phyloP scores from a whole-genome alignment of 805 yeast genomes.

The Lachancea nothofagi region DNA sequence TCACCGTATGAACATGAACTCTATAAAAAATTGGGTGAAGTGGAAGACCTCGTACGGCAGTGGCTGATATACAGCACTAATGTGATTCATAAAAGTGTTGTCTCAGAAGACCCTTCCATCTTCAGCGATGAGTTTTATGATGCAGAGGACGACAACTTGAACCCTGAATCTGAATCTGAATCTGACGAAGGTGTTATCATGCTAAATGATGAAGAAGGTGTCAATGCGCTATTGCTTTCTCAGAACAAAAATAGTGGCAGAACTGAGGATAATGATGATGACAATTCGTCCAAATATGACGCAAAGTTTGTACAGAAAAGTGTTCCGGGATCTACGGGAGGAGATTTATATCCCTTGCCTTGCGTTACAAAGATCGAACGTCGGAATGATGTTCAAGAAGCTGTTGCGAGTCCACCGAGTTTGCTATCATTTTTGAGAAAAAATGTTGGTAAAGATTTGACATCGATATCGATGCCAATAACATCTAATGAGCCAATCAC shows the following conservation, averaged over 20 bases:
- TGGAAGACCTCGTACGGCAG: constrained; percentile 20
- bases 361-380: constrained; percentile 40
- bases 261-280: constrained; percentile 7
- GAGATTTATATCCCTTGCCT: constrained; percentile 67
- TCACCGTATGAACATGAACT: constrained; percentile 21
- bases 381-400: constrained; percentile 52
- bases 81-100: constrained; percentile 1
- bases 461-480: constrained; percentile 88
- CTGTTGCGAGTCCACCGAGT: constrained; percentile 73
- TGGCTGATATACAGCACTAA: constrained; percentile 5
- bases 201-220: constrained; percentile 36
- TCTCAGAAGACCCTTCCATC: constrained; percentile 13
- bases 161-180: background rate
- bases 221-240: constrained; percentile 7
- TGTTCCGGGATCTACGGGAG: constrained; percentile 7
- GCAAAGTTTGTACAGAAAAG: constrained; percentile 6
- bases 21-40: constrained; percentile 20
- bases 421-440: constrained; percentile 73
- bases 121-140: constrained; percentile 54
- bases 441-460: constrained; percentile 86
- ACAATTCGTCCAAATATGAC: constrained; percentile 8
- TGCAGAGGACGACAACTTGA: constrained; percentile 52
- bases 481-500: constrained; percentile 89
- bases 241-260: constrained; percentile 1
- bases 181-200: constrained; percentile 48